Evolutionary conservation across 768 basidiomycete species (phyloP), one percentile per base, ranked within the genome.

Genomic region (Leucosporidium creatinivorum): DNA sequence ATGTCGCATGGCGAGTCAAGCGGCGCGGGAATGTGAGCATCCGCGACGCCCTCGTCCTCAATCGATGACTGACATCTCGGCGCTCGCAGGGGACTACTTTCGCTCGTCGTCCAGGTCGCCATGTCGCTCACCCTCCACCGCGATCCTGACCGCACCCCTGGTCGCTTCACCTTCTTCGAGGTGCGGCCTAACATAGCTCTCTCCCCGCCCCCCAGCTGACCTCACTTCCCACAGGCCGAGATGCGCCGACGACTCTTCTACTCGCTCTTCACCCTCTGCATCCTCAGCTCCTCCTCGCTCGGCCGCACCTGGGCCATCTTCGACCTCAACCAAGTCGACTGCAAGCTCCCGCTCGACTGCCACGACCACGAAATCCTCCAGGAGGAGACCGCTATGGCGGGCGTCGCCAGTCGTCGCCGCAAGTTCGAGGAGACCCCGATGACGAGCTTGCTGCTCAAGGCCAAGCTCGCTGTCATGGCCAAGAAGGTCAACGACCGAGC

Each of bases 401-500:
- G 69, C 6, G 28, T 66, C 47, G 69, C 63, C 52, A 31, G 51
- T 23, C 50, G 69, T n/a, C 23, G 50, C 26, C 48, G 26, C 33
- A 55, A 62, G 6, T 66, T 66, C 36, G 65, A 62, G 39, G 69
- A 69, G 58, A 69, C 69, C 30, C 61, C 69, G 0, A 69, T 69
- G 69, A 69, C 69, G 52, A 54, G 52, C 10, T 54, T 69, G 28
- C 51, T 69, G 49, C 21, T 55, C 69, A 69, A 66, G 65, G 63
- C 63, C 62, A 63, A 58, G 50, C 58, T 69, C 19, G 69, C 69
- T 12, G 65, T 69, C 17, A 58, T 69, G 33, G 69, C 69, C 9
- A 57, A 51, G n/a, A 69, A 69, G 65, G 63, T 69, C 61, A 69
- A 69, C 65, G 69, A 69, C 58, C 61, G 65, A 18, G 69, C 69